Conservation (phyloP, 768 basidiomycete species). For the Paxillus involutus region DNA sequence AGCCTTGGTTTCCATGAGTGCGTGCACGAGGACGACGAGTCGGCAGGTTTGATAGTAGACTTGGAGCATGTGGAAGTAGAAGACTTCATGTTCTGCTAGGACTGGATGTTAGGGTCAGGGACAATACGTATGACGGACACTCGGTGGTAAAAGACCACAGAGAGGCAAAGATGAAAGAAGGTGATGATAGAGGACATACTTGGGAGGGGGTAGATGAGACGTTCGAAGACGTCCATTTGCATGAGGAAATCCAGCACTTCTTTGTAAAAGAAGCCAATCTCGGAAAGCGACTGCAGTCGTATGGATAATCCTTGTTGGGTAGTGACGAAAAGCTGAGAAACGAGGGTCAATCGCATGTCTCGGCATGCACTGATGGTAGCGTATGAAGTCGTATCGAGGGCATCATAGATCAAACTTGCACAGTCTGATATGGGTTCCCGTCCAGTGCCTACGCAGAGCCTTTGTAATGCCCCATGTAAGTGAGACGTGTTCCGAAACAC, state of each 20-base stretch:
- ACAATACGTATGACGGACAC: constrained; percentile 1
- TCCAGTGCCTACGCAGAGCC: constrained; percentile 44
- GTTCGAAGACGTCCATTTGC: constrained; percentile 36
- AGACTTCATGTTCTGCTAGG: constrained; percentile 40
- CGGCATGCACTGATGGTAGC: constrained; percentile 23
- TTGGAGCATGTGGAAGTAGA: constrained; percentile 41
- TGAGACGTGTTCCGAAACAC: neutral
- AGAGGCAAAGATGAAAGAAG: neutral
- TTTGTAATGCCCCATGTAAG: constrained; percentile 15
- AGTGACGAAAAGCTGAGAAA: constrained; percentile 35
- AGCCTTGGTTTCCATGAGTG: constrained; percentile 27
- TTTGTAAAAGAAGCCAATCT: constrained; percentile 34
- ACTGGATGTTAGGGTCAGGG: constrained; percentile 35
- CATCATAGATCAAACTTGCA: constrained; percentile 28
- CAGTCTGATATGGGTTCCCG: constrained; percentile 39
- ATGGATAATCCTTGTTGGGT: constrained; percentile 33
- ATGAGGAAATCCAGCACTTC: constrained; percentile 32
- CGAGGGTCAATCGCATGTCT: constrained; percentile 38
- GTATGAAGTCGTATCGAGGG: constrained; percentile 28
- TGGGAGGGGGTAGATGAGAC: constrained; percentile 37
- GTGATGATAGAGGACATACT: constrained; percentile 25
- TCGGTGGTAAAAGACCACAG: neutral
- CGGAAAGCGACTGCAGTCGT: constrained; percentile 24
- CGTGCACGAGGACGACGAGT: constrained; percentile 38
- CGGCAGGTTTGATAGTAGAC: constrained; percentile 42